phyloP scores from a whole-genome alignment of 495 filamentous ascomycete species.

The Daldinia concentrica region DNA sequence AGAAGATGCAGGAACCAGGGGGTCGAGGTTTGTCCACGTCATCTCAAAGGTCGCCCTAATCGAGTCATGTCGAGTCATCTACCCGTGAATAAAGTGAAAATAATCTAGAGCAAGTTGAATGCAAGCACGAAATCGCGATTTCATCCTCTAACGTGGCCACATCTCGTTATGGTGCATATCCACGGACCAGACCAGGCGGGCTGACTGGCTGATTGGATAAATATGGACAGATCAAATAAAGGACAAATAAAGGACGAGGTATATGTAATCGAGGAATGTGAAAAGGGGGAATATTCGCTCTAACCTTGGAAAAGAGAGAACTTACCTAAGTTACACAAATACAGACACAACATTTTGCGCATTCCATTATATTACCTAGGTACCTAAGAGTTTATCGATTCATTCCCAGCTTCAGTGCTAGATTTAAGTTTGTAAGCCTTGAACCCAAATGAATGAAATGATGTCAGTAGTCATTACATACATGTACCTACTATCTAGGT shows the following conservation, averaged over 20 bases:
- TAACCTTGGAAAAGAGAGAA: neutral
- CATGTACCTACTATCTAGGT: no score
- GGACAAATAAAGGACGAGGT: neutral
- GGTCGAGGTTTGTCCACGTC: constrained; percentile 33
- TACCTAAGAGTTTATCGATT: neutral
- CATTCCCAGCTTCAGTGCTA: constrained; percentile 7
- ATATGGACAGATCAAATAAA: neutral
- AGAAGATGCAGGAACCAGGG: constrained; percentile 27
- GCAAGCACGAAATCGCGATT: constrained; percentile 8
- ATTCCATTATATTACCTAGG: no score
- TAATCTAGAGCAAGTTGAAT: constrained; percentile 12
- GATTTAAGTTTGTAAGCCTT: constrained; percentile 26
- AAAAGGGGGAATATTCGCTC: neutral
- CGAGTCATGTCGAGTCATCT: constrained; percentile 30
- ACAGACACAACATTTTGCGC: neutral
- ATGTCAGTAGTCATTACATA: constrained; percentile 19
- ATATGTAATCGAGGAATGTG: neutral
- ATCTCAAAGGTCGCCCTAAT: constrained; percentile 8
- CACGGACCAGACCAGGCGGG: constrained; percentile 7
- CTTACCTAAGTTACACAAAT: neutral
- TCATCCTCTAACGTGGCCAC: neutral
- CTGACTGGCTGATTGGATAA: neutral
- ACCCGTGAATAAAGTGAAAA: constrained; percentile 11
- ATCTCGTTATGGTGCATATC: constrained; percentile 10
- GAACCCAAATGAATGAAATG: constrained; percentile 13